Percentiles rank a stretch among this genome's conserved stretches.
Conservation (phyloP, 2,329 filamentous ascomycete genomes). For the Microsporum audouinii region DNA sequence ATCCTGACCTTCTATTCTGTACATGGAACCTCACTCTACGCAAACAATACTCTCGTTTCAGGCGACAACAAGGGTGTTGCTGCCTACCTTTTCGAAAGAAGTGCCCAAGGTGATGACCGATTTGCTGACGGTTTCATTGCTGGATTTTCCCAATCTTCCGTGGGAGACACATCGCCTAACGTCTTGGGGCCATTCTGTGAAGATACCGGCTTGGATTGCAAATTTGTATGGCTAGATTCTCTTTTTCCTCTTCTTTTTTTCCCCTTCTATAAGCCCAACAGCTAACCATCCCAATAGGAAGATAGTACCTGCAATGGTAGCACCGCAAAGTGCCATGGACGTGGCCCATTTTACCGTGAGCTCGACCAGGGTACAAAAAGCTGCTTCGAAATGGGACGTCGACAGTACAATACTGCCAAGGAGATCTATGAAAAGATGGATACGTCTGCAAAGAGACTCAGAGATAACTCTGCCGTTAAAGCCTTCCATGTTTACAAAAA, state of each 20-base stretch:
- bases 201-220: constrained; percentile 50
- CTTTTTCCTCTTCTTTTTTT: neutral
- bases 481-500: constrained; percentile 79
- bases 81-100: constrained; percentile 70
- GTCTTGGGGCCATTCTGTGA: constrained; percentile 81
- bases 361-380: constrained; percentile 38
- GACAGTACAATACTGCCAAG: constrained; percentile 36
- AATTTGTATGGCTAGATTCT: constrained; percentile 20
- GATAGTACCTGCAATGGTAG: constrained; percentile 64
- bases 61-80: constrained; percentile 98
- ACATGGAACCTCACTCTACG: constrained; percentile 80
- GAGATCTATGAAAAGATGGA: constrained; percentile 47
- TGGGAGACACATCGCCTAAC: constrained; percentile 85
- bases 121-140: constrained; percentile 65
- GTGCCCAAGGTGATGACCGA: constrained; percentile 42
- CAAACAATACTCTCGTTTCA: constrained; percentile 81
- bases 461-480: constrained; percentile 55
- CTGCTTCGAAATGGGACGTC: constrained; percentile 39
- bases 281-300: constrained; percentile 33
- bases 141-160: constrained; percentile 83
- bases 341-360: constrained; percentile 36
- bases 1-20: constrained; percentile 84
- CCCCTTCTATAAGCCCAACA: neutral
- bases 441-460: constrained; percentile 29
- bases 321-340: constrained; percentile 35